These are phyloP conservation scores for Yamadazyma phyllophila DNA, from an alignment of 805 yeast species.

Conservation along the genomic window DNA sequence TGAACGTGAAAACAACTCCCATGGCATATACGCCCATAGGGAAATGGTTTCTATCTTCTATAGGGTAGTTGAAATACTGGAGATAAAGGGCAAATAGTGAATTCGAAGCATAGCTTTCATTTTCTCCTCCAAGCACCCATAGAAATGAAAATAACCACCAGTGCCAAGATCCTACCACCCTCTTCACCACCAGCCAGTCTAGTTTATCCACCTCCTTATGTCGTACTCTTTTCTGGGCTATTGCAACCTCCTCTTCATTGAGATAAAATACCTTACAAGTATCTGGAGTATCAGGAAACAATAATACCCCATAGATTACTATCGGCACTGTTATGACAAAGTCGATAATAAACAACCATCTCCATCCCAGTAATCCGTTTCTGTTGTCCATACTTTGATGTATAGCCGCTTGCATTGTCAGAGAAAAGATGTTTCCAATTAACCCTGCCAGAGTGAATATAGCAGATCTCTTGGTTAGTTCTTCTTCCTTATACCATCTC, in stretches of 20 bases:
- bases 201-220: slow-evolving; percentile 26
- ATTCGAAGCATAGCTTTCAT: slow-evolving; percentile 34
- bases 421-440: slow-evolving; percentile 53
- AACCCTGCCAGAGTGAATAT: slow-evolving; percentile 55
- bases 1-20: slow-evolving; percentile 30
- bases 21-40: slow-evolving; percentile 40
- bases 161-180: slow-evolving; percentile 39
- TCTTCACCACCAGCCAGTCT: slow-evolving; percentile 36
- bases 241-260: slow-evolving; percentile 22
- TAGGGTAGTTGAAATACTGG: slow-evolving; percentile 24
- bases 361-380: slow-evolving; percentile 59
- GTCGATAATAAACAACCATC: slow-evolving; percentile 69
- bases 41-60: slow-evolving; percentile 31
- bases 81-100: slow-evolving; percentile 35
- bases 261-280: slow-evolving; percentile 29
- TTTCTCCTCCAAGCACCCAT: slow-evolving; percentile 38
- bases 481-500: slow-evolving; percentile 50
- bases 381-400: slow-evolving; percentile 44
- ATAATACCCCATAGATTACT: slow-evolving; percentile 52
- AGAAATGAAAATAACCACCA: slow-evolving; percentile 36
- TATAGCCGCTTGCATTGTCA: slow-evolving; percentile 58
- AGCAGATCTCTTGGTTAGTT: slow-evolving; percentile 51
- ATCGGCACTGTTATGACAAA: slow-evolving; percentile 58
- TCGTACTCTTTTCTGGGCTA: slow-evolving; percentile 36
- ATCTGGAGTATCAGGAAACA: slow-evolving; percentile 61